Evolutionary conservation across 257 asterid genomes (phyloP).

Genomic region (Orobanche coerulescens): DNA sequence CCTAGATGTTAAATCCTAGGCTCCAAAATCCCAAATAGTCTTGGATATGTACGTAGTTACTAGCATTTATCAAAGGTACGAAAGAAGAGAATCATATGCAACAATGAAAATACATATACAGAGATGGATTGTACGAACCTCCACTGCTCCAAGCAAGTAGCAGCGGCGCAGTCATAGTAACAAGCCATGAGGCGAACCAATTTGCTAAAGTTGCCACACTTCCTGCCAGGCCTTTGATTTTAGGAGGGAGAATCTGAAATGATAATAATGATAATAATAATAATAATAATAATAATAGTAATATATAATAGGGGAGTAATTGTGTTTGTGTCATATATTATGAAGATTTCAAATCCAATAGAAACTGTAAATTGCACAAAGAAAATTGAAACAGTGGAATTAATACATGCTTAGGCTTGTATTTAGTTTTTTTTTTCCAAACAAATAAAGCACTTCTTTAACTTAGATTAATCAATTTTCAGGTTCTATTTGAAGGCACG

Average conservation of each 20-base stretch:
- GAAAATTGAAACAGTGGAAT: background rate
- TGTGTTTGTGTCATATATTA: background rate
- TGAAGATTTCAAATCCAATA: background rate
- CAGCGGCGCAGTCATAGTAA: conserved; percentile 53
- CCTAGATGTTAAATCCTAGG: too few relatives aligned
- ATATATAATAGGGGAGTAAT: too few relatives aligned
- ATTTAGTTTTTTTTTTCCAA: too few relatives aligned
- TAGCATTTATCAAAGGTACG: background rate
- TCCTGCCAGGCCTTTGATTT: conserved; percentile 63
- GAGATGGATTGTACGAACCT: conserved; percentile 32
- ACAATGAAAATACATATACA: too few relatives aligned
- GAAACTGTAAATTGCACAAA: too few relatives aligned
- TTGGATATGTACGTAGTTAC: too few relatives aligned
- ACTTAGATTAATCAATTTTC: too few relatives aligned
- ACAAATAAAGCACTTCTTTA: too few relatives aligned
- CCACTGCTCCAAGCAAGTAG: conserved; percentile 57
- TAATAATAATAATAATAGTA: background rate
- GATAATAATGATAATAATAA: background rate
- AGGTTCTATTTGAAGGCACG: too few relatives aligned
- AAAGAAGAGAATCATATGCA: too few relatives aligned
- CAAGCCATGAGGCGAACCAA: conserved; percentile 49
- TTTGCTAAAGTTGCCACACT: conserved; percentile 45
- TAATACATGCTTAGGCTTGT: too few relatives aligned
- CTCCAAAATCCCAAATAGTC: too few relatives aligned
- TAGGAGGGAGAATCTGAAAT: conserved; percentile 60